Evolutionary conservation across 2,329 filamentous ascomycete species (phyloP).

Genomic region (Furcasterigmium furcatum): DNA sequence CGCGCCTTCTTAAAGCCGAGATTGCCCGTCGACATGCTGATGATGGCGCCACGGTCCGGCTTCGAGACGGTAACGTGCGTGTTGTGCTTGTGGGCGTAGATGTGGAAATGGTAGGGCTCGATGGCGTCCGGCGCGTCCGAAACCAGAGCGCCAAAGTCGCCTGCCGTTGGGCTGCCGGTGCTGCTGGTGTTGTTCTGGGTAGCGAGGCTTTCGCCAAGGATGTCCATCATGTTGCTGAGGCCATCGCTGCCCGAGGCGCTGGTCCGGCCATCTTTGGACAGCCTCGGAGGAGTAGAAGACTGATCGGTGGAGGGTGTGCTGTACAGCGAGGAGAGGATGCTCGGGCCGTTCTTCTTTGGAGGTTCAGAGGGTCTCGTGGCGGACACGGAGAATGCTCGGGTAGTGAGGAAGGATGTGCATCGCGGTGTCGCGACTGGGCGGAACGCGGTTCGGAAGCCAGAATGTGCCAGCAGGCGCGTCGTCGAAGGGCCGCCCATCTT

Average conservation of each 20-base stretch:
- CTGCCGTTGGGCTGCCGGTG: neutral
- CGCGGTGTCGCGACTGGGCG: slow-evolving; percentile 11
- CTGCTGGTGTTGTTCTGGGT: slow-evolving; percentile 17
- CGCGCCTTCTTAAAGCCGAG: slow-evolving; percentile 86
- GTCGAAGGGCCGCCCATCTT: slow-evolving; percentile 40
- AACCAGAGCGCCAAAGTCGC: slow-evolving; percentile 4
- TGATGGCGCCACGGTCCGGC: slow-evolving; percentile 73
- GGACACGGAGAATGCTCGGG: slow-evolving; percentile 37
- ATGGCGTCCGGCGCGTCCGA: slow-evolving; percentile 21
- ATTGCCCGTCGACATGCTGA: slow-evolving; percentile 80
- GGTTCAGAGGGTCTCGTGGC: slow-evolving; percentile 14
- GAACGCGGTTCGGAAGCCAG: slow-evolving; percentile 24
- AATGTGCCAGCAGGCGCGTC: slow-evolving; percentile 38
- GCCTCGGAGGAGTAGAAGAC: neutral
- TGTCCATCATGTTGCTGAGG: slow-evolving; percentile 9
- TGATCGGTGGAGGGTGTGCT: slow-evolving; percentile 5
- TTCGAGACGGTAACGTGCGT: slow-evolving; percentile 88
- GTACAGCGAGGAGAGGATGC: slow-evolving; percentile 14
- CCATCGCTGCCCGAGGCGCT: neutral
- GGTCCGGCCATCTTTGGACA: neutral
- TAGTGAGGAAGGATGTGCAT: slow-evolving; percentile 15
- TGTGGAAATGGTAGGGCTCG: slow-evolving; percentile 80
- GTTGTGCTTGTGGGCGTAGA: slow-evolving; percentile 90
- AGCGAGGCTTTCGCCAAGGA: slow-evolving; percentile 33
- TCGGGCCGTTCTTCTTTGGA: slow-evolving; percentile 9